These are phyloP conservation scores for Aleurites moluccanus DNA, from an alignment of 441 rosid species.

Conservation along the genomic window DNA sequence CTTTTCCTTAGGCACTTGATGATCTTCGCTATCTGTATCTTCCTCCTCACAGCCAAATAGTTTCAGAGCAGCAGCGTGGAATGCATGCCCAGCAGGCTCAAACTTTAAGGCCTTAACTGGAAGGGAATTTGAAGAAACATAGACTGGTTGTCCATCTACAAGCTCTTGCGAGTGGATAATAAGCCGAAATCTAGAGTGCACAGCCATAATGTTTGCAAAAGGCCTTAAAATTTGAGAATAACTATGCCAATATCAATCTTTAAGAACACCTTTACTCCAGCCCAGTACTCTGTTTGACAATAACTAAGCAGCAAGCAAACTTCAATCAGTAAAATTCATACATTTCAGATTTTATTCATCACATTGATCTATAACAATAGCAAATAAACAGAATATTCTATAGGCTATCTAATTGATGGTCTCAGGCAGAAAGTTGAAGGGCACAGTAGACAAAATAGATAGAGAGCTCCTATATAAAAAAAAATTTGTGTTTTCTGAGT, in stretches of 20 bases:
- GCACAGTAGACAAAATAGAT: background rate
- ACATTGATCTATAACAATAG: background rate
- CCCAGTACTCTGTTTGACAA: constrained; percentile 13
- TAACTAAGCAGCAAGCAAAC: constrained; percentile 16
- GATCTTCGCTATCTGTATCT: constrained; percentile 43
- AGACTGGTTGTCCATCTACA: constrained; percentile 64
- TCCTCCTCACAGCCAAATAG: constrained; percentile 69
- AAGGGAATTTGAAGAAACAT: constrained; percentile 70
- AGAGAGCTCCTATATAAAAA: too few species aligned
- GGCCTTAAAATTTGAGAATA: background rate
- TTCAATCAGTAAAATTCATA: constrained; percentile 5
- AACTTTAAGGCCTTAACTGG: constrained; percentile 69
- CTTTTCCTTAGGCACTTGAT: constrained; percentile 53
- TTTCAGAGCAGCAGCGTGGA: constrained; percentile 82
- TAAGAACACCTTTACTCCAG: constrained; percentile 5
- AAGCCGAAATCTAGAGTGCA: constrained; percentile 42
- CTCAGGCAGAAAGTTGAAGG: background rate
- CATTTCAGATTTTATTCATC: background rate
- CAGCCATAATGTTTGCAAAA: constrained; percentile 27
- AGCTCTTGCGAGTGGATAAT: constrained; percentile 77
- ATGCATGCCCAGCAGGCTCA: constrained; percentile 94
- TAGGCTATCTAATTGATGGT: background rate
- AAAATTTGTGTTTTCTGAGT: too few species aligned
- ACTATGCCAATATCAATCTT: background rate
- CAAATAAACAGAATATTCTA: background rate